Evolutionary conservation across 768 basidiomycete species (phyloP), one percentile per base, ranked within the genome.

Genomic region (Gymnopilus dilepis): DNA sequence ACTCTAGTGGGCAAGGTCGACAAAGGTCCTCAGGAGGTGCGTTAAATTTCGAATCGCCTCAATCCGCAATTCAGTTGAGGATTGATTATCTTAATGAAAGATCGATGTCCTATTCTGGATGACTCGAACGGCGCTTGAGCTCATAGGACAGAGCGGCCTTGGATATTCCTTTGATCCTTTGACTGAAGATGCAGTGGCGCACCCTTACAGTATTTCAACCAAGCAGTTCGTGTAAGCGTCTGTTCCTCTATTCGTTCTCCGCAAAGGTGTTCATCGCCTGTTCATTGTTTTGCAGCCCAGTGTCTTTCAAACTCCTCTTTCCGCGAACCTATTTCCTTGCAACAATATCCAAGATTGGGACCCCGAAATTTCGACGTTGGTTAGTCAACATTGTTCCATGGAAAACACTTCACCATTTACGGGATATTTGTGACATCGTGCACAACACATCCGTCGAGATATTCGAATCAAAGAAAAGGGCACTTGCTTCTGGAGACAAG

Each of bases 61-160:
- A n/a, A n/a, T n/a, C n/a, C n/a, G n/a, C 43, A 8, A 43, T 13
- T 72, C 64, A 59, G 64, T 72, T 17, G 71, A 73, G 24, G 72
- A 11, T 21, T 11, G 13, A 11, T 22, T 22, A 15, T 12, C 7
- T 47, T 21, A n/a, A 53, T 21, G 33, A n/a, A 55, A 78, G 75
- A 62, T 80, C 40, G 77, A 80, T 54, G 37, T 76, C 8, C 48
- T 70, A 11, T 56, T 68, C 12, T 80, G 79, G 78, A 74, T 74
- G 67, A 67, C 77, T n/a, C 76, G 82, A 11, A 73, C 77, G n/a
- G 80, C 82, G 13, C 70, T 84, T 21, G 82, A 84, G 60, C 71
- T 83, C 52, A 78, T 84, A 52, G 82, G 81, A 2, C 80, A 81
- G 68, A 78, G 76, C 19, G 81, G 83, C 1, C 70, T 84, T 17